Evolutionary conservation across 2,329 filamentous ascomycete species (phyloP), one percentile per base, ranked within the genome.

Genomic region (Epichloe brachyelytri): DNA sequence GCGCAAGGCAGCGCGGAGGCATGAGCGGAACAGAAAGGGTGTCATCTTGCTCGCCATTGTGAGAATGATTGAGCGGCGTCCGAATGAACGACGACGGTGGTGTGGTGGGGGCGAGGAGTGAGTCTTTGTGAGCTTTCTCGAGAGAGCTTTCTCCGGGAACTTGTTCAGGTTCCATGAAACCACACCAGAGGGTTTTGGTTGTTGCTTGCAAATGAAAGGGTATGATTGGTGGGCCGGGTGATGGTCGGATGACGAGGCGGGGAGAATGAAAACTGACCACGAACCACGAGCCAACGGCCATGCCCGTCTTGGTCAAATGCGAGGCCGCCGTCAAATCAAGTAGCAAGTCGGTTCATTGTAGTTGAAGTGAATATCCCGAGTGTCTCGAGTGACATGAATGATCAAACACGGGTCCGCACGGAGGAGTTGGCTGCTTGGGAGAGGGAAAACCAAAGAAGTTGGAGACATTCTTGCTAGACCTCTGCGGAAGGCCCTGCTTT

Each of bases 1-100:
- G 68, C 79, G 78, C 66, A 80, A 76, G 59, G 77, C 71, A 59
- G 81, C 74, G 64, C 86, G 80, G 61, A 79, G 73, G 65, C 78
- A 80, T 62, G 81, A 80, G 71, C 87, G 79, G 70, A 88, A 74
- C 63, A 86, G 70, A 65, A 84, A 77, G 46, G 88, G 85, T 54
- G 83, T 78, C 65, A 95, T 73, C 75, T 85, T 91, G 68, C 85
- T 90, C 68, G 88, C 86, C 89, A 95, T 95, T 63, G 58, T 61
- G 58, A 43, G 52, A 20, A 34, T 49, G 49, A 56, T 55, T 47
- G 54, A 54, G 48, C 53, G 49, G 53, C 50, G 46, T 56, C 55
- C 40, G 40, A 30, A 30, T 22, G 52, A 57, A 30, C 2, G 53
- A 52, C 54, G 50, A 53, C 52, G 53, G 43, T 55, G 53, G 53